Base-by-base conservation (phyloP, 1,139 yeast species). In the Yamadazyma atmosphaerica region DNA sequence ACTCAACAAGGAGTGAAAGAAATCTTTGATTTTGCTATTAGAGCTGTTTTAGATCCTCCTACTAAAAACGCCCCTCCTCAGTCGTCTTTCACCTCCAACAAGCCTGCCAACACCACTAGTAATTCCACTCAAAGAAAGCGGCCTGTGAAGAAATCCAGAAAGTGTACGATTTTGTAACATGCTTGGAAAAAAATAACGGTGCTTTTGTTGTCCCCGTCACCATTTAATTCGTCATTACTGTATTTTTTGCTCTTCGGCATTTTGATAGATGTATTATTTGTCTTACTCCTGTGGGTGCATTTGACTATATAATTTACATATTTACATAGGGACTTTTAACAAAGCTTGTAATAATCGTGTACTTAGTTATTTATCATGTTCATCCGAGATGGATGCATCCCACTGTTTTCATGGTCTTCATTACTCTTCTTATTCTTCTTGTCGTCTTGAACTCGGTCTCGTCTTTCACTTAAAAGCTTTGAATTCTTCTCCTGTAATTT, bases 1-100 rank as follows among this genome's bases (percentile, higher is more conserved):
- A 84, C 94, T 19, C 96, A 88, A 62, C 77, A 74, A 43, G 96
- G 96, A 18, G 89, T 83, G 38, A 83, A 83, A 56, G 86, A 83
- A 42, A 83, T 88, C 13, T 88, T 88, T 52, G 95, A 87, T 52
- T 81, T 69, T 44, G 95, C 96, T 14, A 86, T 87, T 35, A 76
- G 81, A 51, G 75, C 82, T 0, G 92, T 84, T 8, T 73, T 83
- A 42, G 70, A 74, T 39, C 86, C 86, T 21, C 83, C 82, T 44
- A 44, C 45, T 10, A 50, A 45, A 34, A 42, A 42, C 23, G 27
- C 42, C 23, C 12, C 33, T n/a, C n/a, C 45, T 16, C 39, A 32
- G 21, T 15, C 39, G 9, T 11, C 27, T 8, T 29, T 17, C 12
- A 24, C 32, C 12, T 13, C 35, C 18, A 14, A 28, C 21, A 40